These are phyloP conservation scores for Eucalyptus pauciflora DNA, from an alignment of 345 rosid species.

Conservation along the genomic window DNA sequence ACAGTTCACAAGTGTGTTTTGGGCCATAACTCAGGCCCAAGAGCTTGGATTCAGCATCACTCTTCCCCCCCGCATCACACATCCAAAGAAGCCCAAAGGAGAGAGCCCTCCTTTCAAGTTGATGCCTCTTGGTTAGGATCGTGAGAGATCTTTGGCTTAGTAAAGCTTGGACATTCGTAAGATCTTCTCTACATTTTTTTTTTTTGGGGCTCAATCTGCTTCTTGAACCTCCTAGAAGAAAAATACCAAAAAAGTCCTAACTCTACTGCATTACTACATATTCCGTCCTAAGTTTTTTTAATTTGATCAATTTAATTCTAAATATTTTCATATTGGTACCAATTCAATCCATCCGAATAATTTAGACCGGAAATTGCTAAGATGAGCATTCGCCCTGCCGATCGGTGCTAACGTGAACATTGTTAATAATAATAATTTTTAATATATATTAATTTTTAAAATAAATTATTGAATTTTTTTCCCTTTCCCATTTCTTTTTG, in stretches of 20 bases:
- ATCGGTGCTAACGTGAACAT: too few relatives aligned
- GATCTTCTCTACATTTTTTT: not conserved
- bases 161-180: not conserved
- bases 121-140: not conserved
- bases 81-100: not conserved
- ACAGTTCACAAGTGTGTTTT: not conserved
- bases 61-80: not conserved
- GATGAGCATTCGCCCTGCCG: accelerated
- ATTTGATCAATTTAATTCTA: too few relatives aligned
- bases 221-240: not conserved
- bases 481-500: too few relatives aligned
- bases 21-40: not conserved
- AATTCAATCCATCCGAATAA: too few relatives aligned
- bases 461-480: too few relatives aligned
- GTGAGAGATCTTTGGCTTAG: not conserved
- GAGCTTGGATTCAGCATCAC: not conserved
- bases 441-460: too few relatives aligned
- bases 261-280: too few relatives aligned
- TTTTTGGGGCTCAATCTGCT: not conserved
- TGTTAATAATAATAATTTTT: too few relatives aligned
- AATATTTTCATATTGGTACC: accelerated
- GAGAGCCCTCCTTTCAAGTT: not conserved
- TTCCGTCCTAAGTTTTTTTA: accelerated
- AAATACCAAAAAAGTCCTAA: too few relatives aligned
- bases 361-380: too few relatives aligned